Conservation (phyloP, 352 stramenopile genomes). For the Thraustotheca clavata region DNA sequence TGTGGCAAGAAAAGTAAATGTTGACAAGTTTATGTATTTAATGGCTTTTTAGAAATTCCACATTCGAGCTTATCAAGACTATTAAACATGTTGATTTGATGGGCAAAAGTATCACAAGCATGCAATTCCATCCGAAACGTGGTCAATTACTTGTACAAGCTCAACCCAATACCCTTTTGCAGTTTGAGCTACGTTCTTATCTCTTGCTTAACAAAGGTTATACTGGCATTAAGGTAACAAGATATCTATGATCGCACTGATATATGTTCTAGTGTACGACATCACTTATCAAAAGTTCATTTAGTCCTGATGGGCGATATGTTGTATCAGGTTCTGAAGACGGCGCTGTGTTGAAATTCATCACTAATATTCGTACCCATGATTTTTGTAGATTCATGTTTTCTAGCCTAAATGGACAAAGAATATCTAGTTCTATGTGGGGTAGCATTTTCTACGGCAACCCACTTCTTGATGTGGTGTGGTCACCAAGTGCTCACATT, state of each 20-base stretch:
- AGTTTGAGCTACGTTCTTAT: conserved; percentile 69
- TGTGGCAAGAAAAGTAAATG: conserved; percentile 28
- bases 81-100: conserved; percentile 36
- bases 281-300: conserved; percentile 34
- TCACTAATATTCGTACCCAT: neutral
- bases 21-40: neutral
- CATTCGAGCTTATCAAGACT: conserved; percentile 31
- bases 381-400: conserved; percentile 36
- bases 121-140: conserved; percentile 55
- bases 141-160: conserved; percentile 55
- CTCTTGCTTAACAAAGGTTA: conserved; percentile 67
- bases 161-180: conserved; percentile 47
- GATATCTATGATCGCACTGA: neutral
- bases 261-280: neutral
- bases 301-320: conserved; percentile 57
- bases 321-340: conserved; percentile 57
- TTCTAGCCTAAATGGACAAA: conserved; percentile 40
- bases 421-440: conserved; percentile 40
- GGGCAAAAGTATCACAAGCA: conserved; percentile 32
- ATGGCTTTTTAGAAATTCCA: neutral
- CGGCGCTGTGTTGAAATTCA: conserved; percentile 25
- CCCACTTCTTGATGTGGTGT: conserved; percentile 48
- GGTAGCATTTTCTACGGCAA: conserved; percentile 44
- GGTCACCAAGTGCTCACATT: conserved; percentile 51
- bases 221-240: conserved; percentile 34